These are phyloP conservation scores for Verticillium isaacii DNA, from an alignment of 2,329 filamentous ascomycete genomes.

Conservation along the genomic window DNA sequence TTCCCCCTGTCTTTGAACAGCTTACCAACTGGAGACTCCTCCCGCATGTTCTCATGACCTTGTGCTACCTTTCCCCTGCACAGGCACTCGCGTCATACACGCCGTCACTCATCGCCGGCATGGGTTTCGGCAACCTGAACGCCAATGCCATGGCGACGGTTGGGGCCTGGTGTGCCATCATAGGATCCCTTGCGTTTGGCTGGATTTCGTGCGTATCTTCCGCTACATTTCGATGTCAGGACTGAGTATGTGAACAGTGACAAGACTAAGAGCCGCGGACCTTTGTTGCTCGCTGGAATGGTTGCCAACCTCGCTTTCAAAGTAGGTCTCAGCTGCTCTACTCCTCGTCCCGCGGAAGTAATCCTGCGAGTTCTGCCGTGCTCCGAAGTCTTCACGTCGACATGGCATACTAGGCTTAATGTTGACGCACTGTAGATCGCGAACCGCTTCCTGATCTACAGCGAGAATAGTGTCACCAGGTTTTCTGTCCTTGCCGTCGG, in stretches of 20 bases:
- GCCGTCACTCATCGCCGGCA: slow-evolving; percentile 25
- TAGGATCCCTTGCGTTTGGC: slow-evolving; percentile 26
- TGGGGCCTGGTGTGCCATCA: slow-evolving; percentile 26
- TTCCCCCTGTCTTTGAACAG: slow-evolving; percentile 10
- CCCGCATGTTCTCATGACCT: slow-evolving; percentile 25
- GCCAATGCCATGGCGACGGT: slow-evolving; percentile 29
- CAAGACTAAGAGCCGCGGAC: slow-evolving; percentile 10
- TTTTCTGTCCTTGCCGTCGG: no score
- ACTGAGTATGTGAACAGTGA: slow-evolving; percentile 3
- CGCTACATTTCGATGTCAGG: not conserved
- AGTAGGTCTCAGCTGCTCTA: not conserved
- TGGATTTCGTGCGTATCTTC: slow-evolving; percentile 11
- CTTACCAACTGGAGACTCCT: slow-evolving; percentile 31
- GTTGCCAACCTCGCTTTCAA: slow-evolving; percentile 8
- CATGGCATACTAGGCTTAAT: no score
- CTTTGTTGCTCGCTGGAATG: slow-evolving; percentile 12
- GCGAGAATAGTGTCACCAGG: no score
- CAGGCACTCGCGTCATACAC: slow-evolving; percentile 21
- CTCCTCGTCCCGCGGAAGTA: no score
- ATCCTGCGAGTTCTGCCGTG: no score
- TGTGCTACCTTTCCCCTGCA: slow-evolving; percentile 21
- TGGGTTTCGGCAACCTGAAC: slow-evolving; percentile 26
- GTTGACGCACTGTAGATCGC: no score
- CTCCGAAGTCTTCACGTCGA: no score
- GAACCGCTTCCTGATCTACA: no score